Evolutionary conservation across 2,329 filamentous ascomycete species (phyloP), one percentile per base, ranked within the genome.

Genomic region (Trichophyton simii): DNA sequence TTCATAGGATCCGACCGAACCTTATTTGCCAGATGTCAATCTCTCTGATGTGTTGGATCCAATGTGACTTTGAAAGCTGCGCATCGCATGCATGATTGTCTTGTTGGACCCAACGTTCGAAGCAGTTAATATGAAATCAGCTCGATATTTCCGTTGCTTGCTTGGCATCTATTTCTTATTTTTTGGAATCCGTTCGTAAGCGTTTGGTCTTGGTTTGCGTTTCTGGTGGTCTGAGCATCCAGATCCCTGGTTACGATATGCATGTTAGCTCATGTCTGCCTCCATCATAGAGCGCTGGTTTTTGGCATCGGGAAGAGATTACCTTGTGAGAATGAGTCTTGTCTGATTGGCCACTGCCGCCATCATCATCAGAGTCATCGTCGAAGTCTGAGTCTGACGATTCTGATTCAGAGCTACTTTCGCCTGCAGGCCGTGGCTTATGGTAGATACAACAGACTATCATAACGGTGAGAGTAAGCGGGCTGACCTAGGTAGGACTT

Each of bases 361-460:
- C 67, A 46, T 75, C 72, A 7, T 72, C 72, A 18, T 75, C 73
- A 13, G 75, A 76, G 57, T 77, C 80, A 3, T 78, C 78, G n/a
- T 79, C 75, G 11, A 78, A 78, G 54, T 79, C 80, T 13, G 84
- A 85, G 22, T 79, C 81, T 13, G 73, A 72, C 13, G 75, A 75
- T 50, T 77, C 73, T 7, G 75, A 77, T 66, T 78, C 76, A n/a
- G 75, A 77, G 63, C 87, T 91, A 36, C 88, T 94, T 73, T 97
- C 92, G 72, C 88, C 90, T 3, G 90, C 85, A 9, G 81, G 83
- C 67, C 87, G 88, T 5, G 90, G 86, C 63, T 88, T 88, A 77
- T 96, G 92, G 77, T 96, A 99, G 74, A 99, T 99, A 74, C 94
- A 99, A 81, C 94, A 99, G n/a, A 97, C 94, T 95, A 64, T 63